phyloP scores from a whole-genome alignment of 768 basidiomycete genomes.

The Trametes meyenii region DNA sequence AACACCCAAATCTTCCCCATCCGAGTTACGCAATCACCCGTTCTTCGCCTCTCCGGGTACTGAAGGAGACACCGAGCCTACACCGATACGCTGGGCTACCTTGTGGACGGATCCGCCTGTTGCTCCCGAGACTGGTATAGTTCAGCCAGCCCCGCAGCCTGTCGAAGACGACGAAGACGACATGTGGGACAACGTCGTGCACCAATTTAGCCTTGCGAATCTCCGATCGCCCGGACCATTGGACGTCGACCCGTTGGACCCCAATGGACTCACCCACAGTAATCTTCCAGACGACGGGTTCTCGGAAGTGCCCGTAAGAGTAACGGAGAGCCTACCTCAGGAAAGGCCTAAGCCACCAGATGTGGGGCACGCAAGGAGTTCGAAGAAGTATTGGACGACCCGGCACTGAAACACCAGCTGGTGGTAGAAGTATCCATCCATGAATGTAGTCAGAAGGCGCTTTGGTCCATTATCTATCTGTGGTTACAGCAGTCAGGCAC shows the following conservation, averaged over 20 bases:
- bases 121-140: conserved; percentile 17
- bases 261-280: neutral
- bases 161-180: neutral
- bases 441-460: too few species aligned
- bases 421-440: too few species aligned
- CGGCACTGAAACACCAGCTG: neutral
- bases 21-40: conserved; percentile 12
- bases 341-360: neutral
- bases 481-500: too few species aligned
- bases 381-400: conserved; percentile 3
- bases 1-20: conserved; percentile 18
- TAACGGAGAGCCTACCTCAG: neutral
- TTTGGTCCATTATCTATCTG: too few species aligned
- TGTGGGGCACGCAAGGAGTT: too few species aligned
- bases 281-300: neutral
- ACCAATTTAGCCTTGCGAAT: conserved; percentile 18
- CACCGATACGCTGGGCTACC: conserved; percentile 12
- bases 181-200: conserved; percentile 20
- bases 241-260: neutral
- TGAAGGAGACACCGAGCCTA: neutral
- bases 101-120: conserved; percentile 20
- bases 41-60: conserved; percentile 5
- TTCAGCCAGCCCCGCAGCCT: neutral
- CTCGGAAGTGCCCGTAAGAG: neutral
- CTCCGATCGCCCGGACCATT: conserved; percentile 7